Percentiles rank a stretch among this genome's conserved stretches.
Evolutionary conservation across 2,329 filamentous ascomycete species (phyloP).

Genomic region (Alternaria tenuissima): DNA sequence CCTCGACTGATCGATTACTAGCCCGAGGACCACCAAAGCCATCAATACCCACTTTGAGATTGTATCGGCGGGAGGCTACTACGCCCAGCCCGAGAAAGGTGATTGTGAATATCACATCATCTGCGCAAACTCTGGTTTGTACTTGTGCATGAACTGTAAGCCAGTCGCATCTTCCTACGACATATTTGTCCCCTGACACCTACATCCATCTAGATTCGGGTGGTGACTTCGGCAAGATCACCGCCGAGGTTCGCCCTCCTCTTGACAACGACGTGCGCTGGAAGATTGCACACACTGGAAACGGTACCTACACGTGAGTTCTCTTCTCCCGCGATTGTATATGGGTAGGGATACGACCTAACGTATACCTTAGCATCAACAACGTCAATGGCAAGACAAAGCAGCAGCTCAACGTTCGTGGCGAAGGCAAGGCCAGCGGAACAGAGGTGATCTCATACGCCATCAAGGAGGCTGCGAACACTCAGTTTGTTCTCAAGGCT

Average conservation of each 20-base stretch:
- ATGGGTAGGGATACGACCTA: not conserved
- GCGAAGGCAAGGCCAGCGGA: not conserved
- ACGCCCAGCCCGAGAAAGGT: not conserved
- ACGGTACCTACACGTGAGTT: constrained; percentile 2
- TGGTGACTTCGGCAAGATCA: too few species aligned
- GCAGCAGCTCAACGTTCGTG: constrained; percentile 6
- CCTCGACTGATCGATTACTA: not conserved
- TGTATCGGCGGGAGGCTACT: not conserved
- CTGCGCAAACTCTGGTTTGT: constrained; percentile 5
- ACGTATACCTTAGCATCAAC: constrained; percentile 3
- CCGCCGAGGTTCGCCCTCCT: not conserved
- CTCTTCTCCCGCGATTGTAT: not conserved
- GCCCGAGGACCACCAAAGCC: not conserved
- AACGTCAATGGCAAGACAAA: not conserved
- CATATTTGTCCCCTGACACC: not conserved
- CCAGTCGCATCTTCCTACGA: not conserved
- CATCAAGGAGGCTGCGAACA: not conserved
- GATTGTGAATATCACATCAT: constrained; percentile 11
- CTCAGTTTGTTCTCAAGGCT: constrained; percentile 4
- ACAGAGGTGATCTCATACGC: not conserved
- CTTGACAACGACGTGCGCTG: constrained; percentile 1
- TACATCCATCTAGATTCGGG: not conserved
- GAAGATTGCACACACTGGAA: not conserved
- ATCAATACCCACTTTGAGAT: constrained; percentile 6
- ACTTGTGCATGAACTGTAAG: not conserved